A percentile compares a stretch with the other conserved stretches of the same genome.
Evolutionary conservation across 148 eudicot genomes (phyloP).

Genomic region (Agrostemma githago): DNA sequence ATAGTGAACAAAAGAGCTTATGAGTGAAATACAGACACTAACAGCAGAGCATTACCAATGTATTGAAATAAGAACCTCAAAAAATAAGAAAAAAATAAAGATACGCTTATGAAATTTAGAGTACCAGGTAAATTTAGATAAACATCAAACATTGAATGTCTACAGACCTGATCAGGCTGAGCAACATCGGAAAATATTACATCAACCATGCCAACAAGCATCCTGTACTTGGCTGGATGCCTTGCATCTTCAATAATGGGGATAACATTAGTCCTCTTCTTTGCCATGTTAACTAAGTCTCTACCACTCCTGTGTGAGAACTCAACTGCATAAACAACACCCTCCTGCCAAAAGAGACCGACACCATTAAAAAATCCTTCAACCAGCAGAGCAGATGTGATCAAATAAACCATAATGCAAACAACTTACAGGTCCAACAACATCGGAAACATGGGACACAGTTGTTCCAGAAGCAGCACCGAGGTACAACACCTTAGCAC

Average conservation of each 20-base stretch:
- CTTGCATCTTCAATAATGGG: constrained; percentile 99
- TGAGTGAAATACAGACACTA: too few species aligned
- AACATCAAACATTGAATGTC: background rate
- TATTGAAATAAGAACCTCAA: too few species aligned
- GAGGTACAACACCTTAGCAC: constrained; percentile 72
- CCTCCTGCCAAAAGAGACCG: constrained; percentile 39
- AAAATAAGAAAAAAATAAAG: too few species aligned
- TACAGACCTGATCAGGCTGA: constrained; percentile 92
- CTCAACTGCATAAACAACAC: constrained; percentile 92
- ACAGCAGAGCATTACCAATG: too few species aligned
- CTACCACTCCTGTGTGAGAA: constrained; percentile 96
- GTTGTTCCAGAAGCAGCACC: constrained; percentile 98
- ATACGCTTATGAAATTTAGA: too few species aligned
- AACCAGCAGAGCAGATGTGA: background rate
- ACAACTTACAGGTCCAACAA: constrained; percentile 83
- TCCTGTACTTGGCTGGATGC: constrained; percentile 87
- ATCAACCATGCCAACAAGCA: constrained; percentile 98
- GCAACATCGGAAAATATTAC: constrained; percentile 97
- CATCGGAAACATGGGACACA: constrained; percentile 83
- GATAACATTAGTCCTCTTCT: constrained; percentile 85
- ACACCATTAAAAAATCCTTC: background rate
- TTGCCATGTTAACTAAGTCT: constrained; percentile 94
- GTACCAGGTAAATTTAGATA: background rate
- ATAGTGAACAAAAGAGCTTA: background rate
- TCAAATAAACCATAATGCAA: too few species aligned